Evolutionary conservation across 768 basidiomycete genomes (phyloP), one percentile per base, ranked within the genome.

Genomic region (Mycena epipterygia): DNA sequence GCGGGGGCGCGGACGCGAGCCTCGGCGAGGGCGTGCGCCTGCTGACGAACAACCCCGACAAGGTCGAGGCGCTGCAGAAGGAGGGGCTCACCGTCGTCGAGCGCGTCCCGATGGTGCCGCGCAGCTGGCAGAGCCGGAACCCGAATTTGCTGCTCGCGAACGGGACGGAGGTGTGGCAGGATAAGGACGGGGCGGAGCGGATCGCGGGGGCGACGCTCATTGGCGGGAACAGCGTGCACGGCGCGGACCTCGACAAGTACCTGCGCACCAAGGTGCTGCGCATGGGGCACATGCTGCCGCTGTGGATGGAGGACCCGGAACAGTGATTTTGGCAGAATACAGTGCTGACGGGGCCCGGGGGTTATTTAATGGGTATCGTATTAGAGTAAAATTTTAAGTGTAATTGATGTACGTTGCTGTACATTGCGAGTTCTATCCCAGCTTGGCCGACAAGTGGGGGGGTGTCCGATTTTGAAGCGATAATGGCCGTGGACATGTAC

Each of bases 11-110:
- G 44, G 44, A 16, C 8, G 23, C 46, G 42, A 44, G n/a, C 25
- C 12, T 27, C 6, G 23, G 88, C 63, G 80, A 89, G 76, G 89
- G 89, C 51, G 88, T 97, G 61, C 85, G 93, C 64, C 83, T 98
- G 73, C 82, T 99, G 81, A 99, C 98, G 67, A 99, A 99, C 82
- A 99, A 99, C 81, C 98, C 98, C 13, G 97, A 97, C 82, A 99
- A 99, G 83, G 92, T 99, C 46, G 87, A 89, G 71, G 96, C 96
- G 51, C 82, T 99, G 74, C 88, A 93, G 81, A 87, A 85, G 75
- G 97, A 98, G 80, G 94, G 95, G 12, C 86, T 99, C 60, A 82
- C 79, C 21, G 89, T 99, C 23, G 84, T 85, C 5, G 96, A 99
- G 80, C 89, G 96, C 17, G 94, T 98, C 9, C 87, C 94, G 52